Percentiles rank a stretch among this genome's conserved stretches.
phyloP scores from a whole-genome alignment of 768 basidiomycete genomes.

The Suillus lakei region DNA sequence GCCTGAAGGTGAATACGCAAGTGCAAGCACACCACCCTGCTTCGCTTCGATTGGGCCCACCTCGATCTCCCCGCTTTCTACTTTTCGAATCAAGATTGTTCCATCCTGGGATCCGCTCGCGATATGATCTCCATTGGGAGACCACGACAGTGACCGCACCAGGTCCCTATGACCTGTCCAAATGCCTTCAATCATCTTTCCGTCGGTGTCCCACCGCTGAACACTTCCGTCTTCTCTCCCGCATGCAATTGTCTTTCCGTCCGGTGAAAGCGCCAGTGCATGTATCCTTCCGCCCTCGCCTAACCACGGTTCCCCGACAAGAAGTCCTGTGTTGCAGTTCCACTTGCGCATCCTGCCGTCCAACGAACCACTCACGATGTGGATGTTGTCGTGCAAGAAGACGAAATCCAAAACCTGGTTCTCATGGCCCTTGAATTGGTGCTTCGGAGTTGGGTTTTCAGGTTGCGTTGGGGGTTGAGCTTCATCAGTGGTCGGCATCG shows the following conservation, averaged over 20 bases:
- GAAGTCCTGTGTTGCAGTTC: background rate
- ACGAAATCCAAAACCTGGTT: background rate
- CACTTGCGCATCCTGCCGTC: background rate
- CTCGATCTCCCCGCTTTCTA: background rate
- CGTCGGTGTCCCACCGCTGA: background rate
- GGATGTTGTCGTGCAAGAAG: background rate
- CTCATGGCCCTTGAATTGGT: background rate
- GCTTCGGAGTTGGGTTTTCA: background rate
- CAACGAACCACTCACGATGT: background rate
- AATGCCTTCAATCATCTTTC: background rate
- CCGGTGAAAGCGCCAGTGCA: background rate
- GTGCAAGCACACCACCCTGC: background rate
- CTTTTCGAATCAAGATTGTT: slow-evolving; percentile 1
- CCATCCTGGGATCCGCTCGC: background rate
- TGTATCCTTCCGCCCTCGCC: background rate
- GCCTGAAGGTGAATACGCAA: background rate
- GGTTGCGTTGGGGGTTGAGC: background rate
- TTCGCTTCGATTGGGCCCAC: background rate
- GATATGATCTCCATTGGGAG: background rate
- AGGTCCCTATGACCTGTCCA: background rate
- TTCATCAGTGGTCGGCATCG: background rate
- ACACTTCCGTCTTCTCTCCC: background rate
- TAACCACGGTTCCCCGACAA: background rate
- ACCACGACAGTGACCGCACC: background rate
- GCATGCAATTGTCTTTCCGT: background rate